Base-by-base conservation (phyloP, 768 basidiomycete genomes). In the Boletus rubescentipes region DNA sequence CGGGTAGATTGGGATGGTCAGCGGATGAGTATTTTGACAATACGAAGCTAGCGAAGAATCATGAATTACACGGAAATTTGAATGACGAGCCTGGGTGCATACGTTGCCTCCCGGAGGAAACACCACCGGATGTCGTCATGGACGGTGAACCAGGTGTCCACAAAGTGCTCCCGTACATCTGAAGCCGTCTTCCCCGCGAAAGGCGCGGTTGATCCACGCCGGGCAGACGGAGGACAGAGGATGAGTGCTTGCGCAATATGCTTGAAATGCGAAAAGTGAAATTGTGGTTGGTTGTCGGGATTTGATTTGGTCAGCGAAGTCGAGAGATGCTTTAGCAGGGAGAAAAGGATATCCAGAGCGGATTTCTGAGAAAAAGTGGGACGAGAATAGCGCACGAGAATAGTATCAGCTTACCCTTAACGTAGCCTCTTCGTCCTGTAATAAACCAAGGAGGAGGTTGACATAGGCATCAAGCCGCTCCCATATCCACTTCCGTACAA, bases 121-220 rank as follows among this genome's bases (percentile, higher is more conserved):
- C 89, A 91, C 89, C 89, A 95, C 54, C 93, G 82, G 31, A 95
- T 74, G 62, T 96, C 93, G 62, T 92, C 89, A 66, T 89, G 65
- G 12, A 88, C 82, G 58, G 83, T 85, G 61, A 91, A 79, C 85
- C 87, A 94, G 14, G 79, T 85, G 43, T 80, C 79, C 49, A 85
- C 73, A 62, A 93, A 91, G 11, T 77, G 70, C 39, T 82, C 73
- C 23, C 85, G 72, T 4, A 91, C 83, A 52, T 89, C 86, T 5
- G 75, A 49, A 50, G 86, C 80, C 16, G 86, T 70, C 34, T 72
- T 67, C 2, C 75, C 71, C 23, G 74, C 66, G 37, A 68, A 61
- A 16, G 61, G 39, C 38, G 61, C 53, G 1, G 54, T 47, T 30
- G 39, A 66, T 55, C 50, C 42, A 44, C 48, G 49, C 39, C 72